These are phyloP conservation scores for Acacia melanoxylon DNA, from an alignment of 306 rosid species.

Conservation along the genomic window DNA sequence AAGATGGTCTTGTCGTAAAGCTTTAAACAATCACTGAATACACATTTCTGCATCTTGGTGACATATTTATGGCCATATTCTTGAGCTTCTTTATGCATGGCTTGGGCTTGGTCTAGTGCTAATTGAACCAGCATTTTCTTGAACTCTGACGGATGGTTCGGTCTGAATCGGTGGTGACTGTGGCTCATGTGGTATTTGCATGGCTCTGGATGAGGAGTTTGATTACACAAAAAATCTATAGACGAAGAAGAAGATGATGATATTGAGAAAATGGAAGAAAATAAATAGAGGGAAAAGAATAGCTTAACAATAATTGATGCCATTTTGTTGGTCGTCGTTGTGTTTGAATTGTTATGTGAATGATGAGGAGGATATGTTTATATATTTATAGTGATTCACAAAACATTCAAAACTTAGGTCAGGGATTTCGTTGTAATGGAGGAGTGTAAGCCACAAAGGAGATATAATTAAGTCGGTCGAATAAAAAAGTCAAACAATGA, in stretches of 20 bases:
- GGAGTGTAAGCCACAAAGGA: conserved; percentile 27
- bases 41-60: conserved; percentile 38
- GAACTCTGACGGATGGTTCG: conserved; percentile 51
- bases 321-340: conserved; percentile 11
- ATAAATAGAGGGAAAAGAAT: conserved; percentile 25
- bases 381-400: background rate
- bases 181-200: conserved; percentile 55
- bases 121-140: conserved; percentile 41
- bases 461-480: background rate
- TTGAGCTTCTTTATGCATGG: conserved; percentile 27
- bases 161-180: conserved; percentile 18
- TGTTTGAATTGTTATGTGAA: background rate
- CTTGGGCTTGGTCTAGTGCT: conserved; percentile 52
- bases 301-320: conserved; percentile 32
- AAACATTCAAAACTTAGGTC: background rate
- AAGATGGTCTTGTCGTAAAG: conserved; percentile 55
- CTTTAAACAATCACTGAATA: conserved; percentile 59
- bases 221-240: conserved; percentile 70
- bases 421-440: conserved; percentile 4
- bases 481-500: background rate
- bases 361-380: background rate
- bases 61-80: conserved; percentile 15
- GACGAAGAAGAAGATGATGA: conserved; percentile 27
- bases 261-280: conserved; percentile 41
- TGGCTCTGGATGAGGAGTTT: conserved; percentile 70